These are phyloP conservation scores for Coemansia sp. DNA, from an alignment of 192 early-diverging fungal genomes.

Conservation along the genomic window DNA sequence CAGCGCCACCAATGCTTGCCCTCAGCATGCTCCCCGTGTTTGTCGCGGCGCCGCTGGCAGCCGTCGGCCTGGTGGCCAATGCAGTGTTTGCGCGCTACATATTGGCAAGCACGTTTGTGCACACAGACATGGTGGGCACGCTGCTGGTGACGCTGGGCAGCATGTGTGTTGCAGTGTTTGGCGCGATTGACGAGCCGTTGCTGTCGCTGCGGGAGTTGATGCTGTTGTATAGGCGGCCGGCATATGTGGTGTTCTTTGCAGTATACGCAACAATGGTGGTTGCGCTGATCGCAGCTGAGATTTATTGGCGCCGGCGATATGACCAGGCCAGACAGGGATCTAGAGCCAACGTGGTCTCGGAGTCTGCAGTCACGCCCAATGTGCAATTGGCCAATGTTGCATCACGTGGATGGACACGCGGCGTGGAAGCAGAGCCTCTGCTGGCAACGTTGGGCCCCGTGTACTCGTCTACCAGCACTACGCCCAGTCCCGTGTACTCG, in stretches of 20 bases:
- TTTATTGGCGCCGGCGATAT: conserved; percentile 41
- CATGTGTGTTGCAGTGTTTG: conserved; percentile 66
- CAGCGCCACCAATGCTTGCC: conserved; percentile 67
- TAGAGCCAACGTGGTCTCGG: neutral
- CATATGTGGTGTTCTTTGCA: conserved; percentile 66
- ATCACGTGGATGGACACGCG: neutral
- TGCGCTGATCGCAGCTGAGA: conserved; percentile 47
- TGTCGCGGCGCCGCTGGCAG: conserved; percentile 72
- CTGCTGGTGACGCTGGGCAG: conserved; percentile 64
- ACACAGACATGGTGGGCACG: conserved; percentile 63
- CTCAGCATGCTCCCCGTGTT: conserved; percentile 76
- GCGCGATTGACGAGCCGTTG: conserved; percentile 69
- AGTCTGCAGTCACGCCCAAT: conserved; percentile 1
- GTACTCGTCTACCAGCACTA: neutral
- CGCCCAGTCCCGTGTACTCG: conserved; percentile 1
- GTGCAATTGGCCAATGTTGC: conserved; percentile 7
- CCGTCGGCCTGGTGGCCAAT: conserved; percentile 72
- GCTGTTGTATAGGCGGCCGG: conserved; percentile 60
- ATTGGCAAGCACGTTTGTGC: conserved; percentile 61
- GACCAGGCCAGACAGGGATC: neutral
- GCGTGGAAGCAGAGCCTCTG: conserved; percentile 6
- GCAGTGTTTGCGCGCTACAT: conserved; percentile 68
- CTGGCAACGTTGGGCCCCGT: conserved; percentile 6
- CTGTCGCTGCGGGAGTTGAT: conserved; percentile 67
- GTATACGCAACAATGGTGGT: conserved; percentile 55